Percentiles rank a stretch among this genome's conserved stretches.
These are phyloP conservation scores for Fusarium redolens DNA, from an alignment of 2,329 filamentous ascomycete species.

Conservation along the genomic window DNA sequence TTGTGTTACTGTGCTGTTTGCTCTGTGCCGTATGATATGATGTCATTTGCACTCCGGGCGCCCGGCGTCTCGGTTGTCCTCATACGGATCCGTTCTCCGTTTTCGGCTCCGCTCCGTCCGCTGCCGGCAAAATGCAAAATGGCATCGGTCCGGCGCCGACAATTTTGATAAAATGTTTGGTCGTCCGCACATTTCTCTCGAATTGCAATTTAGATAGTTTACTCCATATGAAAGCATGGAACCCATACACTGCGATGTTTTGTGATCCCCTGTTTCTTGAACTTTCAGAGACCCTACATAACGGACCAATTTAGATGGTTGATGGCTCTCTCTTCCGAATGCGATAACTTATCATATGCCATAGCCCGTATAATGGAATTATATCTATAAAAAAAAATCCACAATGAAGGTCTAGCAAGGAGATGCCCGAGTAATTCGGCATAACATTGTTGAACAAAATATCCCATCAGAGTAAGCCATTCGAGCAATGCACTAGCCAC, in stretches of 20 bases:
- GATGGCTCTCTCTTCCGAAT: background rate
- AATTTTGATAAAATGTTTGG: background rate
- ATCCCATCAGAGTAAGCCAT: constrained; percentile 6
- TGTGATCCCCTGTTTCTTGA: background rate
- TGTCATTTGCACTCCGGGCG: background rate
- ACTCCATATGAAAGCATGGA: background rate
- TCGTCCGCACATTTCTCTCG: too few species aligned
- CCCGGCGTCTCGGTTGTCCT: background rate
- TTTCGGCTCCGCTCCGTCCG: constrained; percentile 11
- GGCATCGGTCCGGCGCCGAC: background rate
- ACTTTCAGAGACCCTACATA: background rate
- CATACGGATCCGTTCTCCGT: background rate
- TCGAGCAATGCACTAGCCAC: constrained; percentile 11
- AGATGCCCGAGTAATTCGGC: background rate
- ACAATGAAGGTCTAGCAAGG: background rate
- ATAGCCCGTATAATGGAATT: background rate
- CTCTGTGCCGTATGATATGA: background rate
- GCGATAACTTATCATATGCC: too few species aligned
- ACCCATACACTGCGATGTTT: background rate
- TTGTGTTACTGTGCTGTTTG: too few species aligned
- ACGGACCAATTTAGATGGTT: background rate
- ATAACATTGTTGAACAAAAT: background rate
- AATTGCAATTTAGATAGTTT: too few species aligned
- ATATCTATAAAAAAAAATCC: background rate
- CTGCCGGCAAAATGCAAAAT: background rate